These are phyloP conservation scores for Ampelocalamus luodianensis DNA, from an alignment of 176 grass and related monocot genomes.

Conservation along the genomic window DNA sequence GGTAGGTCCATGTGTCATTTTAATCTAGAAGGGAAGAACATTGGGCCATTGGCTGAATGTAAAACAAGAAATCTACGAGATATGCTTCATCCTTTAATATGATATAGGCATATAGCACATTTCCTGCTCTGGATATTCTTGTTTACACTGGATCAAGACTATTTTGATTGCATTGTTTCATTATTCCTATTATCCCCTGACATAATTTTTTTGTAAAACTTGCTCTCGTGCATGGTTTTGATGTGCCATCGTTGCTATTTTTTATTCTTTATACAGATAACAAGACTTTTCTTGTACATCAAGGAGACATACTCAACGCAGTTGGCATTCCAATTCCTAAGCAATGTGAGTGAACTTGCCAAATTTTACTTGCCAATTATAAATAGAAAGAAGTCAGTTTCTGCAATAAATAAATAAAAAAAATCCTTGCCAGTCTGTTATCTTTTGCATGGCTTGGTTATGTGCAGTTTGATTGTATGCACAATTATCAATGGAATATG, in stretches of 20 bases:
- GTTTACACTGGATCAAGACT: slow-evolving; percentile 22
- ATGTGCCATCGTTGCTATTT: slow-evolving; percentile 36
- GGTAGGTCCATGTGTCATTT: not conserved
- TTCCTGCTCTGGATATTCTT: not conserved
- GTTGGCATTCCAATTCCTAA: slow-evolving; percentile 88
- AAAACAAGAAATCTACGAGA: slow-evolving; percentile 2
- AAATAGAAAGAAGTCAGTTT: slow-evolving; percentile 8
- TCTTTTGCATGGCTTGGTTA: slow-evolving; percentile 3
- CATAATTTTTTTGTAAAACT: slow-evolving; percentile 15
- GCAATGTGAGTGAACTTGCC: slow-evolving; percentile 70
- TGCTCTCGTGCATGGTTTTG: not conserved
- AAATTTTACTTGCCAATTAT: slow-evolving; percentile 36
- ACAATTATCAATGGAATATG: not conserved
- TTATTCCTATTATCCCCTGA: not conserved
- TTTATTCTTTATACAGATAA: slow-evolving; percentile 69
- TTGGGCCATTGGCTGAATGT: slow-evolving; percentile 8
- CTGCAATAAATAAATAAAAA: not conserved
- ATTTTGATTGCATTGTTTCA: not conserved
- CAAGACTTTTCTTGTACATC: slow-evolving; percentile 89
- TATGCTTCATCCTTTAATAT: slow-evolving; percentile 1
- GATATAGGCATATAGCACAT: not conserved
- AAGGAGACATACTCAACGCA: slow-evolving; percentile 81
- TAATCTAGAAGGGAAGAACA: not conserved
- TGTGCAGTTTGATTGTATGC: not conserved
- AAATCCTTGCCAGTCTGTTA: not conserved